These are phyloP conservation scores for Globisporangium takayamanum DNA, from an alignment of 352 stramenopile genomes.

Conservation along the genomic window DNA sequence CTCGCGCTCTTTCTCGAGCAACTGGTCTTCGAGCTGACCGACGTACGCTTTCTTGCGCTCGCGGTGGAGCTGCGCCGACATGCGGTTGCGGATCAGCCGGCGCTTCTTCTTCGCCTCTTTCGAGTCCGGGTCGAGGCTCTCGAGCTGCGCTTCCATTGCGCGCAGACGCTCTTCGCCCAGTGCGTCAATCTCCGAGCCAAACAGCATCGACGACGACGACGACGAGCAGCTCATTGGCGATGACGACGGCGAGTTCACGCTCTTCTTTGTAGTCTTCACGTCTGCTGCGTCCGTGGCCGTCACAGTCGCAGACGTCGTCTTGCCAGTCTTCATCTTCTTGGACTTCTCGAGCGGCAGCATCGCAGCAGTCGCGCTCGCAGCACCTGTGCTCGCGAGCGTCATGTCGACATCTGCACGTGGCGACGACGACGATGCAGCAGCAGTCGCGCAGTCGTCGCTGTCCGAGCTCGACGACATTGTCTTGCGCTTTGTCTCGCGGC, in stretches of 20 bases:
- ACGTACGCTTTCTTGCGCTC: conserved; percentile 88
- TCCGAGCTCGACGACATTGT: conserved; percentile 21
- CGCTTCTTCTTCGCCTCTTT: conserved; percentile 90
- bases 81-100: conserved; percentile 82
- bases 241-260: conserved; percentile 14
- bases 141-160: conserved; percentile 77
- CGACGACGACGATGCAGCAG: conserved; percentile 1
- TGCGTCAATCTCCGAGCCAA: conserved; percentile 46
- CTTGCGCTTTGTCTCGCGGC: conserved; percentile 72
- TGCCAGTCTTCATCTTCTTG: conserved; percentile 81
- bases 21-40: conserved; percentile 76
- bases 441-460: background rate
- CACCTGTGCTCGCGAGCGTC: background rate
- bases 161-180: conserved; percentile 74
- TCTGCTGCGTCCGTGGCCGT: background rate
- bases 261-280: conserved; percentile 9
- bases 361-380: conserved; percentile 7
- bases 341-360: conserved; percentile 25
- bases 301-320: conserved; percentile 25
- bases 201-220: conserved; percentile 16
- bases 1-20: conserved; percentile 76
- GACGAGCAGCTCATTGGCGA: background rate
- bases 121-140: conserved; percentile 79
- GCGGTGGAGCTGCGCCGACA: conserved; percentile 83
- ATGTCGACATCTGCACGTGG: conserved; percentile 1